Evolutionary conservation across 164 flowering plant genomes (phyloP), one percentile per base, ranked within the genome.

Genomic region (Paratinospora sagittata): DNA sequence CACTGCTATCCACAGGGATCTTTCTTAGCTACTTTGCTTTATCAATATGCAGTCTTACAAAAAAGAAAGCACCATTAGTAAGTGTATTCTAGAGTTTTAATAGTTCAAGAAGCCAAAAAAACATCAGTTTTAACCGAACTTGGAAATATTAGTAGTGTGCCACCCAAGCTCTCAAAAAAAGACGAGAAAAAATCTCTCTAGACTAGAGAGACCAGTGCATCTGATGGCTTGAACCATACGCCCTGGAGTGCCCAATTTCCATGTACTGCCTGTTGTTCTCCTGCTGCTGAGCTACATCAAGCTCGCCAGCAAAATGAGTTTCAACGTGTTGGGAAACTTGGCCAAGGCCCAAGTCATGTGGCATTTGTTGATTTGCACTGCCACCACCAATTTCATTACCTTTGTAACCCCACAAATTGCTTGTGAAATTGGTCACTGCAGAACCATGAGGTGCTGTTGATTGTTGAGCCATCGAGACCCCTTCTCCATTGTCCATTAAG

Each of bases 191-290:
- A 27, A 24, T 19, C 1, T 6, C 30, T 47, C 52, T 49, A n/a
- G n/a, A n/a, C 74, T 71, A 85, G 58, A 87, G 85, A 16, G 85
- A 80, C 90, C 87, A 87, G 76, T 87, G 81, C 81, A 79, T 77
- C 78, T 83, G 84, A 60, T 69, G 72, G 67, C 74, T 37, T 10
- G 88, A 73, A 63, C 79, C 82, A 73, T 77, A 84, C 8, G 63
- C 84, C 75, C 86, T 77, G 67, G 89, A 75, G 45, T 73, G 81
- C 63, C 77, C 85, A 17, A 76, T 79, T 49, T 83, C 91, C 81
- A 85, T 84, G 69, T 75, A 80, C n/a, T 76, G 86, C 81, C 85
- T 78, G 69, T 86, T 73, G 8, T 65, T n/a, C n/a, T n/a, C 73
- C 24, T 81, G 86, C 24, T 81, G 86, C 64, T 81, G 96, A 73